Percentiles rank a stretch among this genome's conserved stretches.
Conservation (phyloP, 1,284 basidiomycete genomes). For the Microbotryomycetes sp. region DNA sequence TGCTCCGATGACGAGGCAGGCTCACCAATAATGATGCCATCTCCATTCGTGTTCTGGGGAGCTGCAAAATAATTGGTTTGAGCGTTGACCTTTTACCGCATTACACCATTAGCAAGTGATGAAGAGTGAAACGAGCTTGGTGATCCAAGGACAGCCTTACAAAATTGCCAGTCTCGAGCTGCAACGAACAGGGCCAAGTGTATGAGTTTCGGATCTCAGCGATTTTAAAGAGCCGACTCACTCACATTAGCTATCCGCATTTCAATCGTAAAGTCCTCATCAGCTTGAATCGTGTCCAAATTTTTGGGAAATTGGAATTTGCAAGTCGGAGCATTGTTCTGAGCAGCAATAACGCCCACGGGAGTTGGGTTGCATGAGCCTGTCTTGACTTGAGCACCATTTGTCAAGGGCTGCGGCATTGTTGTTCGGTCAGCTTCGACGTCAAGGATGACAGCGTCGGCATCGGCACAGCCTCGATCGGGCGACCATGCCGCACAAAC, state of each 20-base stretch:
- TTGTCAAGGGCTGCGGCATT: conserved; percentile 37
- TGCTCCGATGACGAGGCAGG: not conserved
- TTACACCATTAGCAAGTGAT: not conserved
- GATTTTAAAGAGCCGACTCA: not conserved
- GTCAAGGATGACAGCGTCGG: not conserved
- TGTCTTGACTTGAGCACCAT: conserved; percentile 53
- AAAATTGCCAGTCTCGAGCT: conserved; percentile 53
- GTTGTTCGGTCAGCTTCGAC: not conserved
- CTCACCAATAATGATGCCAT: conserved; percentile 44
- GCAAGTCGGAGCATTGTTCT: conserved; percentile 46
- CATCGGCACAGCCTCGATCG: not conserved
- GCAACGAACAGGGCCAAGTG: conserved; percentile 41
- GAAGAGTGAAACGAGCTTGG: not conserved
- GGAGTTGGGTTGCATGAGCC: conserved; percentile 62
- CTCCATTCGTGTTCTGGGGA: conserved; percentile 55
- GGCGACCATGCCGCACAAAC: accelerated
- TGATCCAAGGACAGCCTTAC: conserved; percentile 44
- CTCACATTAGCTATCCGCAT: conserved; percentile 51
- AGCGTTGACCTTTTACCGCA: conserved; percentile 42
- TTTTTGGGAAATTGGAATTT: conserved; percentile 57
- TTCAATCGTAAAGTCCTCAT: conserved; percentile 54
- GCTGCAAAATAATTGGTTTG: conserved; percentile 58
- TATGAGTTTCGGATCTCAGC: not conserved
- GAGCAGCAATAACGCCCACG: conserved; percentile 43
- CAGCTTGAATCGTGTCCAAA: conserved; percentile 49